phyloP scores from a whole-genome alignment of 306 rosid species.

The Fragaria ananassa region DNA sequence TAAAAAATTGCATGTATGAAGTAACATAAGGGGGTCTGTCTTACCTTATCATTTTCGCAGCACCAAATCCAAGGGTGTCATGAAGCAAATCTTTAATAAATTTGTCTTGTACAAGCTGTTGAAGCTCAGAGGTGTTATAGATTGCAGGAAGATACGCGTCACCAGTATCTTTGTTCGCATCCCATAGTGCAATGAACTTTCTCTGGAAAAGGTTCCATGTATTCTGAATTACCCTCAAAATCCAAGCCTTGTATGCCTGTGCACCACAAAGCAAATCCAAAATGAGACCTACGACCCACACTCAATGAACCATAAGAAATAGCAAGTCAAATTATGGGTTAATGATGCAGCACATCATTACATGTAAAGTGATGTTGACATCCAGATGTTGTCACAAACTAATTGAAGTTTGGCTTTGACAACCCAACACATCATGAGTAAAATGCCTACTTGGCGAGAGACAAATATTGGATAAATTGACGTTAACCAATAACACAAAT shows the following conservation, averaged over 20 bases:
- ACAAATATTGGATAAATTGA: not conserved
- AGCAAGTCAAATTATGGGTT: not conserved
- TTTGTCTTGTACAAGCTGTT: constrained; percentile 54
- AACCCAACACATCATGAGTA: not conserved
- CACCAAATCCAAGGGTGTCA: constrained; percentile 84
- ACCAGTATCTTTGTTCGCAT: constrained; percentile 63
- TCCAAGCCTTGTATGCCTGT: constrained; percentile 83
- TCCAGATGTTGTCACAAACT: not conserved
- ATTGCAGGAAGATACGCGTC: constrained; percentile 81
- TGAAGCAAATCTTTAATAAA: constrained; percentile 62
- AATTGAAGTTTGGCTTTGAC: not conserved
- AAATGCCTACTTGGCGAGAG: not conserved
- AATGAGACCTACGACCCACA: not conserved
- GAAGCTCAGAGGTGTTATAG: constrained; percentile 64
- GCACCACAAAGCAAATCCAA: constrained; percentile 22
- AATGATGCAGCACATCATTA: not conserved
- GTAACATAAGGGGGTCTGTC: not conserved
- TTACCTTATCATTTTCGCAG: constrained; percentile 92
- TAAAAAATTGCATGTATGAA: not conserved
- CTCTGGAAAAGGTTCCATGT: constrained; percentile 71
- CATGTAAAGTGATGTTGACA: not conserved
- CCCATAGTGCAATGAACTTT: constrained; percentile 73
- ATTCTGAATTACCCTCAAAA: constrained; percentile 71
- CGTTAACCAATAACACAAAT: not conserved
- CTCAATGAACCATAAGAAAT: not conserved